These are phyloP conservation scores for Inonotus obliquus DNA, from an alignment of 1,284 basidiomycete species.

Conservation along the genomic window DNA sequence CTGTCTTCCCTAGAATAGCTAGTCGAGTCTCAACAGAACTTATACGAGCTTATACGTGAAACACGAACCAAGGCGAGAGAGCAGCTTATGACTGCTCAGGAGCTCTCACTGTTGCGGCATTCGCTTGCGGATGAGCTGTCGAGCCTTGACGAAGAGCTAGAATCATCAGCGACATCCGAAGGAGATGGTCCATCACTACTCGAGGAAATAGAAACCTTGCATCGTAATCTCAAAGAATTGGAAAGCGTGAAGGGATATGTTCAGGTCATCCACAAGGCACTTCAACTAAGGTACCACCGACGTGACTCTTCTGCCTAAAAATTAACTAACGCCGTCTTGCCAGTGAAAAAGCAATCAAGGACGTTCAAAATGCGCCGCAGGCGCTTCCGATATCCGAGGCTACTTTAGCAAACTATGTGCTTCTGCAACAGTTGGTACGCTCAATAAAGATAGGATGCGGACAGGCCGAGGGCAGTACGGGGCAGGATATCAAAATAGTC, in stretches of 20 bases:
- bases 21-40: constrained; percentile 41
- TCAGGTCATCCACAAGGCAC: constrained; percentile 62
- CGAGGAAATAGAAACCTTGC: constrained; percentile 76
- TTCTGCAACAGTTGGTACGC: constrained; percentile 55
- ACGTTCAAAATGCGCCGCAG: constrained; percentile 35
- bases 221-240: constrained; percentile 68
- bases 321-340: background rate
- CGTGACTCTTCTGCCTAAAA: constrained; percentile 16
- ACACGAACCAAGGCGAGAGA: constrained; percentile 40
- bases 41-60: constrained; percentile 40
- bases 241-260: constrained; percentile 74
- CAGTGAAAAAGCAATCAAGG: constrained; percentile 54
- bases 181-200: constrained; percentile 49
- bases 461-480: constrained; percentile 41
- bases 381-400: constrained; percentile 38
- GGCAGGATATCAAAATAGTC: constrained; percentile 49
- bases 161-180: constrained; percentile 42
- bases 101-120: constrained; percentile 71
- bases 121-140: constrained; percentile 71
- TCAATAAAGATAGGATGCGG: constrained; percentile 41
- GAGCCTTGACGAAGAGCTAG: constrained; percentile 61
- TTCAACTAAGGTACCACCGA: constrained; percentile 62
- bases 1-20: constrained; percentile 50
- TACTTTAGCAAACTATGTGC: constrained; percentile 54
- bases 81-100: constrained; percentile 60